Conservation (phyloP, 169 alveolate genomes). For the Theileria luwenshuni region DNA sequence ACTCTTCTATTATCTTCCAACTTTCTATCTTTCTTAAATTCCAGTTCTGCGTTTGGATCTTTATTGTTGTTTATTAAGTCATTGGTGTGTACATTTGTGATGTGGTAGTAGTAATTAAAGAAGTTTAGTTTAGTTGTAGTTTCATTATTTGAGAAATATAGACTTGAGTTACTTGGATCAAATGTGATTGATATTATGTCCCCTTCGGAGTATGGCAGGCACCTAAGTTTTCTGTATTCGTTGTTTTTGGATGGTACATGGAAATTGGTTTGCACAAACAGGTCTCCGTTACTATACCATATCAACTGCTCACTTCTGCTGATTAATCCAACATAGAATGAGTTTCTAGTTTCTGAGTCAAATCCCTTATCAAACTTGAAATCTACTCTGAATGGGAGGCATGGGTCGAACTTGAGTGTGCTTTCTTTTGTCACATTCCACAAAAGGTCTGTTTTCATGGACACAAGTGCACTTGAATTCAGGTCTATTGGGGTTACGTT, state of each 20-base stretch:
- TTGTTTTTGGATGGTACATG: slow-evolving; percentile 4
- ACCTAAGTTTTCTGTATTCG: slow-evolving; percentile 7
- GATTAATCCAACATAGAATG: slow-evolving; percentile 12
- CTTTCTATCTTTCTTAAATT: background rate
- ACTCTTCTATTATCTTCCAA: background rate
- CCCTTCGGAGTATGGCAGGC: background rate
- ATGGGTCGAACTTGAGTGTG: slow-evolving; percentile 14
- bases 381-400: slow-evolving; percentile 9
- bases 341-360: background rate
- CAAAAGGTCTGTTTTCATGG: background rate
- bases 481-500: background rate
- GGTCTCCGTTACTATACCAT: slow-evolving; percentile 11
- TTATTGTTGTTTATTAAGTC: background rate
- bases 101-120: background rate
- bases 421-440: background rate
- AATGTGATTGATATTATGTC: slow-evolving; percentile 9
- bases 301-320: slow-evolving; percentile 3
- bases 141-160: background rate
- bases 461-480: background rate
- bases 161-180: slow-evolving; percentile 7
- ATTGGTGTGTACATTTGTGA: slow-evolving; percentile 9
- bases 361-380: slow-evolving; percentile 21
- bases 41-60: background rate
- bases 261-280: slow-evolving; percentile 1
- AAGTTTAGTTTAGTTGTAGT: background rate